Percentiles rank a stretch among this genome's conserved stretches.
Evolutionary conservation across 495 filamentous ascomycete species (phyloP).

Genomic region (Lindgomyces ingoldianus): DNA sequence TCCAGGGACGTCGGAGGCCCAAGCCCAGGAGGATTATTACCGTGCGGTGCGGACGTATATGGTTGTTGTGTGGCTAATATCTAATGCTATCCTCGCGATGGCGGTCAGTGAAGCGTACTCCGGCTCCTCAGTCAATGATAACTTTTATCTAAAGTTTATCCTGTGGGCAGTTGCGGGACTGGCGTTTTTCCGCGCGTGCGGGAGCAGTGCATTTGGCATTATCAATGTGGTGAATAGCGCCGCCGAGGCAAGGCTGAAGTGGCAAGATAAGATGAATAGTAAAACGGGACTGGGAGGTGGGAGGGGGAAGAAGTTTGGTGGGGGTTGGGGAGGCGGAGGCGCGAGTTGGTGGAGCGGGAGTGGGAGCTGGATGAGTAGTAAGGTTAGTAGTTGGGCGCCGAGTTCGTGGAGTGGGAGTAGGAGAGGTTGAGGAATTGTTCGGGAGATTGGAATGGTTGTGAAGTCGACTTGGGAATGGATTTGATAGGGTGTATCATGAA

Average conservation of each 20-base stretch:
- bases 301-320: constrained; percentile 18
- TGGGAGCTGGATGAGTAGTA: constrained; percentile 43
- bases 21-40: constrained; percentile 98
- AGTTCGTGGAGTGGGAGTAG: constrained; percentile 43
- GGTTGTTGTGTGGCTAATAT: constrained; percentile 93
- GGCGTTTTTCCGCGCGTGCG: constrained; percentile 80
- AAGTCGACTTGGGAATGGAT: no score
- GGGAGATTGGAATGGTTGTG: no score
- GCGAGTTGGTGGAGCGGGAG: constrained; percentile 39
- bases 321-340: constrained; percentile 36
- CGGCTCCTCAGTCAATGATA: constrained; percentile 64
- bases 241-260: constrained; percentile 79
- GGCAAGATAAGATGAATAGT: constrained; percentile 31
- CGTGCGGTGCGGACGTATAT: constrained; percentile 97
- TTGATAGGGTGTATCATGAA: no score
- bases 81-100: constrained; percentile 92
- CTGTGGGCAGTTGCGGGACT: constrained; percentile 88
- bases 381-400: constrained; percentile 40
- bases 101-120: constrained; percentile 85
- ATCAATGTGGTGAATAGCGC: constrained; percentile 80
- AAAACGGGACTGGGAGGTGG: constrained; percentile 26
- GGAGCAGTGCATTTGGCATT: constrained; percentile 76
- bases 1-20: constrained; percentile 64
- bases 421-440: no score
- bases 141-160: constrained; percentile 90